Evolutionary conservation across 768 basidiomycete species (phyloP), one percentile per base, ranked within the genome.

Genomic region (Mycena albidolilacea): DNA sequence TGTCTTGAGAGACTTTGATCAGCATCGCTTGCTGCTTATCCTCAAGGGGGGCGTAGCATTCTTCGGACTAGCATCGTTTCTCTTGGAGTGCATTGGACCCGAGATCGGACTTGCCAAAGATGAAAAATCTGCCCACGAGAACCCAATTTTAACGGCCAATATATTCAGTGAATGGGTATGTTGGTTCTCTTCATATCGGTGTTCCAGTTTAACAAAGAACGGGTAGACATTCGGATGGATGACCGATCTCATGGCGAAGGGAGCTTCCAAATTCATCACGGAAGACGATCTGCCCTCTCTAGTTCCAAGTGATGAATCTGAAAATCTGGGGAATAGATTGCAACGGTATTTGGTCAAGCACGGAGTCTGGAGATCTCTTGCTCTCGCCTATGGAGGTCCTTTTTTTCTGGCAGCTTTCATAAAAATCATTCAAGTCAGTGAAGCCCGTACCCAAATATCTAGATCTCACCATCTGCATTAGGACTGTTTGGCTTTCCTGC

Each of bases 221-320:
- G 39, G 65, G 11, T 41, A 89, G 89, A 92, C 91, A 0, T 99
- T 98, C 79, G 83, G 85, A 0, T 99, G 96, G 96, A 89, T 98
- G 85, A 95, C 94, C 1, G 88, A 88, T 0, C 87, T 96, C 19
- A 88, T 97, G 90, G 86, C 84, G 76, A 92, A 91, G 77, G 94
- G 94, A 39, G 86, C 88, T 0, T 80, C 82, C 7, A 82, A 89
- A 65, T 91, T 88, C 79, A 91, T 98, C 69, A 93, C 93, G 0
- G 96, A 97, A 79, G 88, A 92, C 38, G 97, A 99, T 78, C 87
- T 98, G 30, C 96, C 96, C 54, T 87, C 91, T 0, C 85, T 98
- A 35, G 83, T 90, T 35, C 84, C 91, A 0, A 78, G 82, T 10
- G 95, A 98, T 77, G 90, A 93, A 75, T 91, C 95, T 0, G 86